Base-by-base conservation (phyloP, 768 basidiomycete genomes). In the Phylloporus scabripes region DNA sequence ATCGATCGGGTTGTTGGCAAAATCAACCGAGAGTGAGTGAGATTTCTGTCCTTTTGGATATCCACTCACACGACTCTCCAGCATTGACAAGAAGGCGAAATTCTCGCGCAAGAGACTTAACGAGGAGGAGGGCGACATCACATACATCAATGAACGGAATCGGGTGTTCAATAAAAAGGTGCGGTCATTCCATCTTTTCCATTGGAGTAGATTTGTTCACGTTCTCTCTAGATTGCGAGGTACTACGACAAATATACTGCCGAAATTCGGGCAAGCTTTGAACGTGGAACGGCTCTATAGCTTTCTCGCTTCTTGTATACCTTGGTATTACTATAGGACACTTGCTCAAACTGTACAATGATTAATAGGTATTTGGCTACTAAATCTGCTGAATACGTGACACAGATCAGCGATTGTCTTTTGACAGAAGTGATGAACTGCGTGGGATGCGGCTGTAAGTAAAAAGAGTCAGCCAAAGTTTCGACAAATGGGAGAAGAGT, bases 71-170 rank as follows among this genome's bases (percentile, higher is more conserved):
- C 29, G 26, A 8, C 26, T 24, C 28, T 47, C 4, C 57, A 94
- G 92, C 59, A 81, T 92, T 58, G 91, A 93, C 72, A 89, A 91
- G 74, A 87, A 90, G 66, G 75, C 80, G 62, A 93, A 88, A 62
- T 91, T 92, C 72, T 92, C 89, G 34, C 78, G 92, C 56, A 95
- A 95, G 70, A 81, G 77, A 57, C 79, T 74, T 66, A 92, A 95
- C 73, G 93, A 97, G 60, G 89, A 90, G 45, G 87, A 94, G 52
- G 93, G 90, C 46, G 94, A 97, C 58, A 89, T 99, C 67, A 98
- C 93, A 5, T 99, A 98, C 66, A 99, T 99, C 79, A 99, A 99
- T 75, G 92, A 98, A 69, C 85, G 87, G 69, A 94, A 97, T 69
- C 81, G 92, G 54, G 92, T 96, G 41, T 98, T 96, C 79, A 96